Conservation (phyloP, 805 yeast species). For the Tetrapisispora arboricola region DNA sequence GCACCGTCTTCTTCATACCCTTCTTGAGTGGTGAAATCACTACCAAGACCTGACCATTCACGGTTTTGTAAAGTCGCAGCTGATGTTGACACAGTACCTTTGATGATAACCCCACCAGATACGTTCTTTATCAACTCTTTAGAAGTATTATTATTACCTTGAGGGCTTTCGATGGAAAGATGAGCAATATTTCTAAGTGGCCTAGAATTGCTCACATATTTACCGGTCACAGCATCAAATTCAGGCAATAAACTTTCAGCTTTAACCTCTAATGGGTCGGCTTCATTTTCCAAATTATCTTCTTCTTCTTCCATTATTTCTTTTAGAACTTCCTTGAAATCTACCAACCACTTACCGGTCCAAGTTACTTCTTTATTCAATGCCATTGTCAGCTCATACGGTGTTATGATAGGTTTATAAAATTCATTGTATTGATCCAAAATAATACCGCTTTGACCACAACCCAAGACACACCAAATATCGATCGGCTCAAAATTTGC, state of each 20-base stretch:
- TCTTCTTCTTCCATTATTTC: conserved; percentile 28
- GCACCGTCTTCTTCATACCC: conserved; percentile 55
- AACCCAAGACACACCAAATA: conserved; percentile 89
- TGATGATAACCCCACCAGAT: conserved; percentile 51
- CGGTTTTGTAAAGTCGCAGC: conserved; percentile 65
- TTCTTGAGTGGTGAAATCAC: conserved; percentile 54
- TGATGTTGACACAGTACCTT: conserved; percentile 80
- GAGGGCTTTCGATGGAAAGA: conserved; percentile 44
- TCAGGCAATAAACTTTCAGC: conserved; percentile 46
- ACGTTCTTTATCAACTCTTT: conserved; percentile 42
- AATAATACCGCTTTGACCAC: conserved; percentile 88
- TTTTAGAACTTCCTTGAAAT: conserved; percentile 47
- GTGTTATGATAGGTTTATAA: conserved; percentile 86
- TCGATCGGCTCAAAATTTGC: conserved; percentile 95
- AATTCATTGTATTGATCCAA: conserved; percentile 71
- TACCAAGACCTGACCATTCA: conserved; percentile 85
- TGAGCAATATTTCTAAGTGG: conserved; percentile 67
- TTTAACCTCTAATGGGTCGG: conserved; percentile 4
- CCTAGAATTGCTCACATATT: conserved; percentile 51
- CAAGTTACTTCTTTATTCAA: conserved; percentile 65
- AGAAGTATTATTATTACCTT: conserved; percentile 19
- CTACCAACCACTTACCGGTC: conserved; percentile 92
- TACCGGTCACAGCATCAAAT: conserved; percentile 85
- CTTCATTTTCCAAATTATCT: conserved; percentile 21
- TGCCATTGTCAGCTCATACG: conserved; percentile 81